Conservation (phyloP, 1,284 basidiomycete genomes). For the Ustilago shanxiensis region DNA sequence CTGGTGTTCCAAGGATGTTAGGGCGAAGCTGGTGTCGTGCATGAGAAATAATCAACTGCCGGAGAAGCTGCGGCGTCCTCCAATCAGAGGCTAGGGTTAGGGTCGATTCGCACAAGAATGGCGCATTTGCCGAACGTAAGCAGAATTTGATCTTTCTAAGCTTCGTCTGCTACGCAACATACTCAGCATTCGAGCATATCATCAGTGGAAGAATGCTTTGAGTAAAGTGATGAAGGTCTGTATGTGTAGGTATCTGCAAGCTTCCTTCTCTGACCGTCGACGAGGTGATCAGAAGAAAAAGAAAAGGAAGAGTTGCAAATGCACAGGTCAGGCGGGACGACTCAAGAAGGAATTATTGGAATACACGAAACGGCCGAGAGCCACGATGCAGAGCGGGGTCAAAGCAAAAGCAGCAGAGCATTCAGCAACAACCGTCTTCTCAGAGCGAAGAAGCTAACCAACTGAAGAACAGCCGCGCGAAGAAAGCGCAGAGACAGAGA, state of each 20-base stretch:
- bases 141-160: too few species aligned
- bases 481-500: conserved; percentile 29
- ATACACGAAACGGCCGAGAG: conserved; percentile 25
- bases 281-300: not conserved
- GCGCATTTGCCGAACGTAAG: too few species aligned
- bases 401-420: conserved; percentile 5
- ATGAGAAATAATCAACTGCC: not conserved
- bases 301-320: not conserved
- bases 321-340: conserved; percentile 13
- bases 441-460: conserved; percentile 10
- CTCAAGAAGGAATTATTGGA: conserved; percentile 1
- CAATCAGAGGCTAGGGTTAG: conserved; percentile 7
- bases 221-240: not conserved
- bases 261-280: conserved; percentile 6
- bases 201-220: not conserved
- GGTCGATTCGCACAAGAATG: not conserved
- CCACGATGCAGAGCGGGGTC: conserved; percentile 2
- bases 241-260: conserved; percentile 11
- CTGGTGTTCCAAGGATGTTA: too few species aligned
- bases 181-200: too few species aligned
- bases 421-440: not conserved
- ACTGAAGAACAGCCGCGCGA: conserved; percentile 14
- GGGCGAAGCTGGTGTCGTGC: too few species aligned
- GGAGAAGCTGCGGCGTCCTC: conserved; percentile 34
- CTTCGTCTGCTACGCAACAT: too few species aligned